Base-by-base conservation (phyloP, 169 alveolate species). In the Plasmodium blacklocki region DNA sequence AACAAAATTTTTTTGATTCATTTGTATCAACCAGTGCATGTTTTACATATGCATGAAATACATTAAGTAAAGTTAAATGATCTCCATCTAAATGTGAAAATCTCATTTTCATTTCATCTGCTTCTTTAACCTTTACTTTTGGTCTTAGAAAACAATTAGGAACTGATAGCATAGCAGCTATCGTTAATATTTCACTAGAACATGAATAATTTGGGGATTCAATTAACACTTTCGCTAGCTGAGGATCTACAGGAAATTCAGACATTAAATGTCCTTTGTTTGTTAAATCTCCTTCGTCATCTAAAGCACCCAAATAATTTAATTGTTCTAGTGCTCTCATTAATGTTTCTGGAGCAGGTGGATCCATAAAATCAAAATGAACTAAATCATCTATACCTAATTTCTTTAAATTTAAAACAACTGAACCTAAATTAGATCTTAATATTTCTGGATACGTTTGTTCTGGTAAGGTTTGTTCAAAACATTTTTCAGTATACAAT, bases 201-300 rank as follows among this genome's bases (percentile, higher is more conserved):
- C 99, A 97, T 67, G 92, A 88, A 89, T 91, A 94, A 67, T 94
- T 94, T 54, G 96, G 94, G 43, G 99, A 95, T 64, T 93, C 93
- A 45, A 98, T 90, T 21, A 98, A 90, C 90, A 97, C 95, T 92
- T 97, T 98, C 50, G 99, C 96, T 68, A 99, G 94, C 93, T 98
- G 98, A n/a, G 99, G 99, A 67, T 99, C 99, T 50, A 99, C 93
- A 18, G 99, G 99, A 86, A 99, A 98, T 88, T 98, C 99, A 58
- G 99, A 95, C 99, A 98, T 98, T 56, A 95, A 92, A 72, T 95
- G 95, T 32, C 99, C 99, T 59, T 95, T 91, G 70, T 95, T 92
- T 0, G 99, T 98, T 72, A 99, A 94, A 56, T 99, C 98, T 11
- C 99, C 99, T 72, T 98, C 99, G 88, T 98, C 99, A 94, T 98